A percentile compares a stretch with the other conserved stretches of the same genome.
Conservation (phyloP, 176 grass and related monocot genomes). For the Phyllostachys edulis region DNA sequence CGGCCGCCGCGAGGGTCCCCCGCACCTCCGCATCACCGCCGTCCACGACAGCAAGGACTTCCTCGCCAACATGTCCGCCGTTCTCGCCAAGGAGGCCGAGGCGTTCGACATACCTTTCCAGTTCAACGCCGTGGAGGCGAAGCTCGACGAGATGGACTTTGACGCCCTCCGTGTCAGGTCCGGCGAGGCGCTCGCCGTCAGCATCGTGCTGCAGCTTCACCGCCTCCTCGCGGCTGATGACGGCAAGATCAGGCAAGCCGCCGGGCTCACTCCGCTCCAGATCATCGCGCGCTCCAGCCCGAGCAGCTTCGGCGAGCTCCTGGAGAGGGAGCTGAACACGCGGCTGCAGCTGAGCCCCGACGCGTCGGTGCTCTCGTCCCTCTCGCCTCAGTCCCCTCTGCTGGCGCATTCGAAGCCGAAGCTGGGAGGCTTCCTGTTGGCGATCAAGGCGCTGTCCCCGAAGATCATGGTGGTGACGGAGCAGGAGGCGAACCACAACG, state of each 20-base stretch:
- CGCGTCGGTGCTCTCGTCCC: neutral
- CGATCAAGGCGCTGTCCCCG: slow-evolving; percentile 18
- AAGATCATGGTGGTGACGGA: slow-evolving; percentile 46
- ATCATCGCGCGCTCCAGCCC: slow-evolving; percentile 48
- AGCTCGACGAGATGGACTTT: slow-evolving; percentile 42
- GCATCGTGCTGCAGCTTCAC: slow-evolving; percentile 51
- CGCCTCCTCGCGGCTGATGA: slow-evolving; percentile 42
- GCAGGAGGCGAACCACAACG: slow-evolving; percentile 58
- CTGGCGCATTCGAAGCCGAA: neutral
- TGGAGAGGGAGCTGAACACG: slow-evolving; percentile 51
- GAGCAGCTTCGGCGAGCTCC: slow-evolving; percentile 46
- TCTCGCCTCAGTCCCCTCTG: slow-evolving; percentile 19
- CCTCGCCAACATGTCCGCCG: slow-evolving; percentile 31
- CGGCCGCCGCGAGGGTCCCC: slow-evolving; percentile 41
- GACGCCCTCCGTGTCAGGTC: slow-evolving; percentile 42
- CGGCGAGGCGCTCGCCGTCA: slow-evolving; percentile 60
- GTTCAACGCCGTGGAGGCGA: slow-evolving; percentile 38
- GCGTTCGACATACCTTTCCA: slow-evolving; percentile 62
- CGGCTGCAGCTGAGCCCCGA: slow-evolving; percentile 55
- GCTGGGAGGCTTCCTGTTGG: slow-evolving; percentile 29
- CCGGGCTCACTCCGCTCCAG: slow-evolving; percentile 36
- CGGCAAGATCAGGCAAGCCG: neutral
- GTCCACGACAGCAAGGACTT: slow-evolving; percentile 42
- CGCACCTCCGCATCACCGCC: slow-evolving; percentile 57
- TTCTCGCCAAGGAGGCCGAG: slow-evolving; percentile 52